A percentile compares a stretch with the other conserved stretches of the same genome.
phyloP scores from a whole-genome alignment of 768 basidiomycete species.

The Suillus lakei region DNA sequence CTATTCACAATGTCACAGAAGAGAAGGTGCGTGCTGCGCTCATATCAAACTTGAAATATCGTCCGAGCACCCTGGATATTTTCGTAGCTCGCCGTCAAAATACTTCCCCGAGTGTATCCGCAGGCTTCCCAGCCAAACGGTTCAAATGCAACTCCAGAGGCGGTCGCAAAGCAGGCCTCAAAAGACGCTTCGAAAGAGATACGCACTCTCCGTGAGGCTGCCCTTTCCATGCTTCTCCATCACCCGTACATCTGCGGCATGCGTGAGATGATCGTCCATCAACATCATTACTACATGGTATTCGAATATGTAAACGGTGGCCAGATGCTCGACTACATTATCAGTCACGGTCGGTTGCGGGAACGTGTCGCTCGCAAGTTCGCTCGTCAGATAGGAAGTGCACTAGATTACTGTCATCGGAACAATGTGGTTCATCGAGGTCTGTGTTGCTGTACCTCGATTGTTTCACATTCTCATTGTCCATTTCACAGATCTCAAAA shows the following conservation, averaged over 20 bases:
- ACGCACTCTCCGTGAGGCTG: slow-evolving; percentile 94
- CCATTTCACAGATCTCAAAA: slow-evolving; percentile 78
- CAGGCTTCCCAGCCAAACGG: slow-evolving; percentile 55
- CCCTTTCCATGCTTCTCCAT: slow-evolving; percentile 92
- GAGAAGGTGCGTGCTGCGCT: slow-evolving; percentile 75
- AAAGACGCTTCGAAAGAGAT: slow-evolving; percentile 97
- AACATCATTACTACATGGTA: slow-evolving; percentile 99
- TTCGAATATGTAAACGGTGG: slow-evolving; percentile 99
- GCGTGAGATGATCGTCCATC: slow-evolving; percentile 98
- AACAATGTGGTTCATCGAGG: slow-evolving; percentile 98
- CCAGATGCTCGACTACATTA: slow-evolving; percentile 99
- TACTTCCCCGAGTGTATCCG: slow-evolving; percentile 86
- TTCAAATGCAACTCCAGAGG: slow-evolving; percentile 51
- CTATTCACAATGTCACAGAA: slow-evolving; percentile 83
- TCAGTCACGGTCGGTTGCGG: slow-evolving; percentile 93
- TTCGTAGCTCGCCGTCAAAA: slow-evolving; percentile 94
- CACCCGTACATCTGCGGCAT: slow-evolving; percentile 99
- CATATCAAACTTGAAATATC: slow-evolving; percentile 4
- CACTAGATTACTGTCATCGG: slow-evolving; percentile 94
- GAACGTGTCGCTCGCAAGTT: slow-evolving; percentile 98
- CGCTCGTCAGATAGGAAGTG: slow-evolving; percentile 95
- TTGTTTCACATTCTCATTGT: slow-evolving; percentile 10
- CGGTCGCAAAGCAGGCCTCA: slow-evolving; percentile 76
- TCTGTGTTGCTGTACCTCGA: slow-evolving; percentile 34
- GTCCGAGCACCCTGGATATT: not conserved